These are phyloP conservation scores for Ganoderma meredithae DNA, from an alignment of 1,284 basidiomycete genomes.

Conservation along the genomic window DNA sequence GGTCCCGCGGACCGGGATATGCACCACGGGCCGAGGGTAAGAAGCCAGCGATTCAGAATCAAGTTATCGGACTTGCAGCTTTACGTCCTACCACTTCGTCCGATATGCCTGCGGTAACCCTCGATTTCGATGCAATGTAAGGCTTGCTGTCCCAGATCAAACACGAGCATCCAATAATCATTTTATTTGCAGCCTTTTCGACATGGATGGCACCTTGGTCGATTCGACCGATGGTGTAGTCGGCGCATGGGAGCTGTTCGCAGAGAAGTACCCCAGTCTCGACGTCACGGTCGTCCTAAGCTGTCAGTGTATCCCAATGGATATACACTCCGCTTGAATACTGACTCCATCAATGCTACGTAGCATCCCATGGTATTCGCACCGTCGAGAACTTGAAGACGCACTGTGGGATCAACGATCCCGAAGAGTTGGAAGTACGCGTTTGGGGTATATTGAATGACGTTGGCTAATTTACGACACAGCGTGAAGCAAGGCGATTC, in stretches of 20 bases:
- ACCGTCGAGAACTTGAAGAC: slow-evolving; percentile 80
- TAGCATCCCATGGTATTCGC: slow-evolving; percentile 79
- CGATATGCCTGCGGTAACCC: slow-evolving; percentile 54
- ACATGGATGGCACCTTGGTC: slow-evolving; percentile 83
- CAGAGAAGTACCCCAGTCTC: slow-evolving; percentile 66
- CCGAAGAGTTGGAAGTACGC: slow-evolving; percentile 68
- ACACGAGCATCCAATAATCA: slow-evolving; percentile 19
- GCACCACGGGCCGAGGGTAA: background rate
- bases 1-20: background rate
- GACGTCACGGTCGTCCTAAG: slow-evolving; percentile 68
- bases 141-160: slow-evolving; percentile 31
- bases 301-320: slow-evolving; percentile 48
- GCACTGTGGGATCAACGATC: slow-evolving; percentile 75
- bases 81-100: background rate
- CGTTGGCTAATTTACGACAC: slow-evolving; percentile 42
- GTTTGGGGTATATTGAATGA: slow-evolving; percentile 52
- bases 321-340: slow-evolving; percentile 14
- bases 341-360: slow-evolving; percentile 8
- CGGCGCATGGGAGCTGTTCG: slow-evolving; percentile 79
- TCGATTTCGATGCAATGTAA: slow-evolving; percentile 65
- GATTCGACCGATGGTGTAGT: slow-evolving; percentile 77
- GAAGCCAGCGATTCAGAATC: background rate
- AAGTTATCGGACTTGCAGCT: background rate
- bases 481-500: slow-evolving; percentile 73
- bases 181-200: slow-evolving; percentile 60